These are phyloP conservation scores for Fonsecaea erecta DNA, from an alignment of 2,329 filamentous ascomycete genomes.

Conservation along the genomic window DNA sequence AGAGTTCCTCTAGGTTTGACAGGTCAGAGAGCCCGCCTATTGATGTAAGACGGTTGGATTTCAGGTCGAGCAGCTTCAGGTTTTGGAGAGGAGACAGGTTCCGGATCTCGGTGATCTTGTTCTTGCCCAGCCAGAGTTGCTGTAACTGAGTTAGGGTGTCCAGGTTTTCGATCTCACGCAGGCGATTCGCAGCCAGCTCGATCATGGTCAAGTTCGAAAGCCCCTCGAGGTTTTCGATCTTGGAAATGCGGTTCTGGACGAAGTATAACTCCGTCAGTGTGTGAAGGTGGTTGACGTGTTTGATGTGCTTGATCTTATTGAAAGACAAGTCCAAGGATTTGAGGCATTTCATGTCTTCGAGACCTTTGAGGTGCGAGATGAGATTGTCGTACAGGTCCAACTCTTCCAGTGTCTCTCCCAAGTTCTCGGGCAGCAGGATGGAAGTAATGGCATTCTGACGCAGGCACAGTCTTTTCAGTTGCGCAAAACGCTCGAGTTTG, in stretches of 20 bases:
- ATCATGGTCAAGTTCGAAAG: slow-evolving; percentile 77
- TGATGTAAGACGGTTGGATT: slow-evolving; percentile 86
- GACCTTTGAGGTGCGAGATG: slow-evolving; percentile 80
- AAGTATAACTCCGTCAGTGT: slow-evolving; percentile 85
- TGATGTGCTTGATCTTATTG: slow-evolving; percentile 99
- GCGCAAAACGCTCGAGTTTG: slow-evolving; percentile 79
- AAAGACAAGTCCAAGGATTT: slow-evolving; percentile 88
- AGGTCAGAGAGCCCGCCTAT: slow-evolving; percentile 76
- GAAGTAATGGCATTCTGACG: slow-evolving; percentile 87
- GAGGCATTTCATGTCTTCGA: slow-evolving; percentile 77
- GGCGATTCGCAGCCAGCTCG: slow-evolving; percentile 89
- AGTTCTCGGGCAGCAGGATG: slow-evolving; percentile 72
- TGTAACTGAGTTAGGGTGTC: slow-evolving; percentile 77
- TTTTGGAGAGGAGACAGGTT: slow-evolving; percentile 75
- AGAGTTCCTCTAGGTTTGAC: slow-evolving; percentile 83
- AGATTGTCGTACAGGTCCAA: slow-evolving; percentile 97
- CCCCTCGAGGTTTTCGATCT: slow-evolving; percentile 81
- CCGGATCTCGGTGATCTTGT: slow-evolving; percentile 86
- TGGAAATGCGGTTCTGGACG: slow-evolving; percentile 90
- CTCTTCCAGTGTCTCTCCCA: slow-evolving; percentile 73
- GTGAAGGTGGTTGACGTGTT: slow-evolving; percentile 76
- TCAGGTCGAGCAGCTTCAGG: slow-evolving; percentile 87
- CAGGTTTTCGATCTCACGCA: slow-evolving; percentile 85
- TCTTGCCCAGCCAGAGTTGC: slow-evolving; percentile 93
- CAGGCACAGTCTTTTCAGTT: slow-evolving; percentile 78